These are phyloP conservation scores for Kodamaea laetipori DNA, from an alignment of 805 yeast species.

Conservation along the genomic window DNA sequence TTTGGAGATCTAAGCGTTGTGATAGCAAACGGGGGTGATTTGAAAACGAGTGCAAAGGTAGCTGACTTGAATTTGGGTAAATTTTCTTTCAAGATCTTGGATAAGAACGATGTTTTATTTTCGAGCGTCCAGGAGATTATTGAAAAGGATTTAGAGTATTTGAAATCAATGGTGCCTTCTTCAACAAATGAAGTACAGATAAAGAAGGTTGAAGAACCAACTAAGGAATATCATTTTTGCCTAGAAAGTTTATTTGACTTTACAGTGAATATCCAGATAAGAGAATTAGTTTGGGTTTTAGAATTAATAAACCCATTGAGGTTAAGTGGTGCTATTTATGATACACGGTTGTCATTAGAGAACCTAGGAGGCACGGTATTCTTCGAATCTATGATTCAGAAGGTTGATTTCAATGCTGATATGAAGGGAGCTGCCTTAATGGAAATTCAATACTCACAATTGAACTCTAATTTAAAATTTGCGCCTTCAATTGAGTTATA, in stretches of 20 bases:
- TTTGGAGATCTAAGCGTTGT: conserved; percentile 11
- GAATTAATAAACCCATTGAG: conserved; percentile 21
- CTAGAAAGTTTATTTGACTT: conserved; percentile 12
- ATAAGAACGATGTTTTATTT: conserved; percentile 15
- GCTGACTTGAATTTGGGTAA: conserved; percentile 14
- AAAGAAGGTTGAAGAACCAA: not conserved
- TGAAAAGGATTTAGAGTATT: conserved; percentile 2
- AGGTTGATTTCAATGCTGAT: conserved; percentile 20
- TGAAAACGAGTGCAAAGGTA: conserved; percentile 16
- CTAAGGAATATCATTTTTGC: not conserved
- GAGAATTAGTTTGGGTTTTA: conserved; percentile 23
- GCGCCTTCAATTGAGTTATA: conserved; percentile 13
- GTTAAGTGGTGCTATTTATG: conserved; percentile 21
- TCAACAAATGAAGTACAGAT: conserved; percentile 1
- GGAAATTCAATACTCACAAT: conserved; percentile 31
- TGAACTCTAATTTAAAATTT: conserved; percentile 20
- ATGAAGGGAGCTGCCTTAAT: conserved; percentile 20
- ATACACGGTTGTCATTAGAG: conserved; percentile 20
- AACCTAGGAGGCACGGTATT: conserved; percentile 15
- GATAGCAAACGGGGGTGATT: conserved; percentile 19
- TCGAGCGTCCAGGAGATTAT: conserved; percentile 12
- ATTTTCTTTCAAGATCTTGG: conserved; percentile 11
- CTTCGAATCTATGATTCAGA: conserved; percentile 23
- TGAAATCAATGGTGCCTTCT: not conserved
- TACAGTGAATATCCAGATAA: conserved; percentile 19